Conservation (phyloP, 176 grass and related monocot genomes). For the Triticum timopheevii region DNA sequence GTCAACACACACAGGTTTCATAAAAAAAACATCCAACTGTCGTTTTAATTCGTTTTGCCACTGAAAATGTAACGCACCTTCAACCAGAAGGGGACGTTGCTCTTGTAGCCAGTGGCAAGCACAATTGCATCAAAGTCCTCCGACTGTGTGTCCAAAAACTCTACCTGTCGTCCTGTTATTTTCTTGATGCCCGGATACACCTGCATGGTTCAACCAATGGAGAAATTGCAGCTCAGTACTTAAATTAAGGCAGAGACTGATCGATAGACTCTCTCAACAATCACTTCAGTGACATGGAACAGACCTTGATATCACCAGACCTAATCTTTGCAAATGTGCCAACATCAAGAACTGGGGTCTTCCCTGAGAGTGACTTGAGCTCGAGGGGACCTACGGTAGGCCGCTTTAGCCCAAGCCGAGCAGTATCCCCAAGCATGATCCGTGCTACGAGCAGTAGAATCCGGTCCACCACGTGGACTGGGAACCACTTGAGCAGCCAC, state of each 20-base stretch:
- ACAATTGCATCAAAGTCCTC: conserved; percentile 70
- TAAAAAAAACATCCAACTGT: background rate
- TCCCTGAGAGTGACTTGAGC: conserved; percentile 91
- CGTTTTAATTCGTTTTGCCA: background rate
- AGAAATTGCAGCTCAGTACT: conserved; percentile 10
- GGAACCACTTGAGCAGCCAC: conserved; percentile 86
- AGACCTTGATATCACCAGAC: conserved; percentile 80
- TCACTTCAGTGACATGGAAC: conserved; percentile 12
- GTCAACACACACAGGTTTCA: background rate
- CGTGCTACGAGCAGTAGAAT: conserved; percentile 62
- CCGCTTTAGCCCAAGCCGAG: conserved; percentile 66
- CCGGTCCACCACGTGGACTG: conserved; percentile 66
- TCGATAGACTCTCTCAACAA: conserved; percentile 15
- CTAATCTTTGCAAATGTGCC: conserved; percentile 89
- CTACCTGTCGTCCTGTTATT: conserved; percentile 46
- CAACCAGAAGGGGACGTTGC: conserved; percentile 87
- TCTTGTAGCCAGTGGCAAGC: conserved; percentile 88
- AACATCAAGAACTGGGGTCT: conserved; percentile 95
- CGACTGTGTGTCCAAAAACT: conserved; percentile 54
- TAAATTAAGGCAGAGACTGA: background rate
- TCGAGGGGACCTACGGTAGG: conserved; percentile 76
- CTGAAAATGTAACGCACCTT: conserved; percentile 50
- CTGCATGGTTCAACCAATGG: conserved; percentile 47
- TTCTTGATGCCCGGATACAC: conserved; percentile 53
- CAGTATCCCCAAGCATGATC: conserved; percentile 75